Base-by-base conservation (phyloP, 345 rosid species). In the Dipteronia dyeriana region DNA sequence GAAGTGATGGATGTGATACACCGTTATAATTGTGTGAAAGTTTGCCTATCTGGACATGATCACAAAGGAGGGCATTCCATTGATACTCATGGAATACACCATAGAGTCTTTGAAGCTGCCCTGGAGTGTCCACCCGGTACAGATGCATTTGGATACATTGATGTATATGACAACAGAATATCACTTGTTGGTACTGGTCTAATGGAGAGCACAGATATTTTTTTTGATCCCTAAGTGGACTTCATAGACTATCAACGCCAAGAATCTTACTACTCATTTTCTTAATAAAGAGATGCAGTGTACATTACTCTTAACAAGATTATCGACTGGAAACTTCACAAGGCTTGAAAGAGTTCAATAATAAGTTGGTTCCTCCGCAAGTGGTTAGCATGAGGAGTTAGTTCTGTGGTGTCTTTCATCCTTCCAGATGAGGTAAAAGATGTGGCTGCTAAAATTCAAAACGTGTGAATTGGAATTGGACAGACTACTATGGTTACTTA, bases 121-220 rank as follows among this genome's bases (percentile, higher is more conserved):
- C 81, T 96, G 60, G 99, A 94, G 79, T 90, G 99, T 17, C 97
- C 97, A 54, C 98, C 95, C 0, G 97, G 91, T 54, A 87, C 94
- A 2, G 86, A 88, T 89, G 90, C 99, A 13, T 94, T 83, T 79
- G 97, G 97, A 38, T 79, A 85, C 79, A 71, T 96, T 5, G 95
- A 96, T 75, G 97, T 89, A 23, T 92, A 90, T 66, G 90, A 90
- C 43, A 59, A 94, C 81, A 91, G 83, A 83, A 68, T 93, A 66
- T 79, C 86, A 6, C 97, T 96, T 75, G 57, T 84, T 68, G 98
- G 97, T 62, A 78, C 88, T 16, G 89, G 77, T 75, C 79, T 89
- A 81, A 83, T 94, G 90, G 67, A 85, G 79, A 86, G 87, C 86
- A 87, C 90, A 1, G 85, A 87, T 17, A 79, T 84, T 80, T 26